These are phyloP conservation scores for Echium plantagineum DNA, from an alignment of 257 asterid species.

Conservation along the genomic window DNA sequence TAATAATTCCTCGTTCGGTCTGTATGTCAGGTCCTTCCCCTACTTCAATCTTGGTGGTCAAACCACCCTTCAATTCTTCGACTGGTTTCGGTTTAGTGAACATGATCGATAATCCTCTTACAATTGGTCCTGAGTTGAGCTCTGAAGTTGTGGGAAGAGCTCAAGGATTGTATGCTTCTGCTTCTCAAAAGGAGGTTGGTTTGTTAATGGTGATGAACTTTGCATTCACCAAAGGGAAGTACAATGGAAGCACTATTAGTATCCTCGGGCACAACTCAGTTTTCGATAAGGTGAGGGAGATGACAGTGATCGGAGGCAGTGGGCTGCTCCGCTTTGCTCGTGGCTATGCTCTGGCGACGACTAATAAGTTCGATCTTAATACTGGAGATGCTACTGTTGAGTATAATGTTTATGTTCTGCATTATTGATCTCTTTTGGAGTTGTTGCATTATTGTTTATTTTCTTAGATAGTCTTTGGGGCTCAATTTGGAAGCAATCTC, in stretches of 20 bases:
- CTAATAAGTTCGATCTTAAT: slow-evolving; percentile 3
- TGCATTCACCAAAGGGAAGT: slow-evolving; percentile 30
- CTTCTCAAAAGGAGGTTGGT: slow-evolving; percentile 22
- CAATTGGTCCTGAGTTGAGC: slow-evolving; percentile 29
- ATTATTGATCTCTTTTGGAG: background rate
- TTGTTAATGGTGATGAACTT: slow-evolving; percentile 50
- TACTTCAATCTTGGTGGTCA: slow-evolving; percentile 18
- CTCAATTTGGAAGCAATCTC: too few species aligned
- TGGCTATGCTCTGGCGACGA: slow-evolving; percentile 9
- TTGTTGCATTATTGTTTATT: too few species aligned
- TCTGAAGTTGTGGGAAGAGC: slow-evolving; percentile 41
- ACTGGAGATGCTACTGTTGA: slow-evolving; percentile 12
- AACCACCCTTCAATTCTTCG: slow-evolving; percentile 2
- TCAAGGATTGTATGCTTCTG: slow-evolving; percentile 43
- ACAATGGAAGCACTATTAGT: slow-evolving; percentile 23
- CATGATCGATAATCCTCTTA: slow-evolving; percentile 50
- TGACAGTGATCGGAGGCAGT: slow-evolving; percentile 14
- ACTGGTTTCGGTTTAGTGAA: slow-evolving; percentile 24
- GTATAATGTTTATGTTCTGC: slow-evolving; percentile 13
- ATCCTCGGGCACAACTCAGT: slow-evolving; percentile 3
- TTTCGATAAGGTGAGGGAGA: slow-evolving; percentile 3
- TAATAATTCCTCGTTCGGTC: too few species aligned
- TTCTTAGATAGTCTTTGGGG: too few species aligned
- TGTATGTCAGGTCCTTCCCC: slow-evolving; percentile 17
- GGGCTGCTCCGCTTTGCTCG: slow-evolving; percentile 17